phyloP scores from a whole-genome alignment of 2,329 filamentous ascomycete species.

The Byssochlamys sp. region DNA sequence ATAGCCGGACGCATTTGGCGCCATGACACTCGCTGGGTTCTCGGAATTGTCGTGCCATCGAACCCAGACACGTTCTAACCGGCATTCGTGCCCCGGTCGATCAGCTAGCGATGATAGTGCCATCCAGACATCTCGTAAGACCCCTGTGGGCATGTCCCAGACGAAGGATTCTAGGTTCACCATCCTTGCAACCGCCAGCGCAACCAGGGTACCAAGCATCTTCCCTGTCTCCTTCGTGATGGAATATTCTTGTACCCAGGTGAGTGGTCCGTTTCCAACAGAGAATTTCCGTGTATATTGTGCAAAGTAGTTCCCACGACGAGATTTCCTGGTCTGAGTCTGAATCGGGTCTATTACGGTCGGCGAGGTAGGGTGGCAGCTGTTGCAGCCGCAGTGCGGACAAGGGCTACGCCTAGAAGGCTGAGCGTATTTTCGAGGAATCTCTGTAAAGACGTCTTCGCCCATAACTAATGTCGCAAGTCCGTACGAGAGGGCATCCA shows the following conservation, averaged over 20 bases:
- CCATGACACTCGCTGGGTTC: constrained; percentile 17
- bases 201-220: constrained; percentile 76
- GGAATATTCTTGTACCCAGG: constrained; percentile 73
- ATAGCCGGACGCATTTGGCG: not conserved
- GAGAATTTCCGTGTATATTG: constrained; percentile 74
- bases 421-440: constrained; percentile 30
- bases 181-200: constrained; percentile 72
- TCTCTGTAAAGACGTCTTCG: constrained; percentile 50
- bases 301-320: constrained; percentile 65
- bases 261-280: constrained; percentile 66
- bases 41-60: constrained; percentile 70
- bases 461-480: constrained; percentile 70
- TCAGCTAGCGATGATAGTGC: constrained; percentile 63
- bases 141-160: constrained; percentile 84
- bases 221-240: constrained; percentile 76
- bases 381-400: constrained; percentile 22
- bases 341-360: not conserved
- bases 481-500: constrained; percentile 75
- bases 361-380: constrained; percentile 10
- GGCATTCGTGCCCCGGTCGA: constrained; percentile 51
- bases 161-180: constrained; percentile 69
- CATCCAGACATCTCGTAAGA: constrained; percentile 71
- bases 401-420: constrained; percentile 10
- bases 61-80: constrained; percentile 66
- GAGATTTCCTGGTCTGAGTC: constrained; percentile 14